These are phyloP conservation scores for Teunomyces pallodes DNA, from an alignment of 805 yeast species.

Conservation along the genomic window DNA sequence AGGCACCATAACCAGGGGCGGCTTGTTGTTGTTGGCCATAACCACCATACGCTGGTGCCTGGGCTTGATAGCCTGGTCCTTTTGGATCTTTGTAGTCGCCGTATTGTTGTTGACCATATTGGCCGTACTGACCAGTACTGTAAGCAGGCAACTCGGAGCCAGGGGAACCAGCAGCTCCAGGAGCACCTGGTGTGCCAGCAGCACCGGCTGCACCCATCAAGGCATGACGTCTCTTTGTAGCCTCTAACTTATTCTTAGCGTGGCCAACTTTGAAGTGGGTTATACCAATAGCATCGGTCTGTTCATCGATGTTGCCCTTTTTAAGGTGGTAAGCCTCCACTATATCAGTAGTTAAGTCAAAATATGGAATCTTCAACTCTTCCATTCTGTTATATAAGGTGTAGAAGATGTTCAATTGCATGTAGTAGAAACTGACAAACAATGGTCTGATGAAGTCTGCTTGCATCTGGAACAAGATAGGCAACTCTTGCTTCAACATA, in stretches of 20 bases:
- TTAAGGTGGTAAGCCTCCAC: constrained; percentile 74
- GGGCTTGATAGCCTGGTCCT: constrained; percentile 13
- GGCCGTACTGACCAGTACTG: constrained; percentile 16
- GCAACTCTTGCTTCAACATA: constrained; percentile 87
- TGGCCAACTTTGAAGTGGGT: constrained; percentile 89
- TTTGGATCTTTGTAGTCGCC: constrained; percentile 21
- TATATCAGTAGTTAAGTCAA: constrained; percentile 81
- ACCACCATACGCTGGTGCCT: constrained; percentile 12
- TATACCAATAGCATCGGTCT: constrained; percentile 82
- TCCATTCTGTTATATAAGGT: constrained; percentile 89
- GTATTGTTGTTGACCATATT: constrained; percentile 16
- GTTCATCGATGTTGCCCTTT: constrained; percentile 89
- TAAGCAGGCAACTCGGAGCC: constrained; percentile 14
- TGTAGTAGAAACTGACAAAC: constrained; percentile 90
- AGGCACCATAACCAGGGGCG: constrained; percentile 14
- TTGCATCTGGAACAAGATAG: constrained; percentile 82
- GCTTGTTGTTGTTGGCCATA: constrained; percentile 13
- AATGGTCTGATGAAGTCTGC: constrained; percentile 90
- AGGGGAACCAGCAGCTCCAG: constrained; percentile 11
- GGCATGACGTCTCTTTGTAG: constrained; percentile 74
- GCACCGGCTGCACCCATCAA: constrained; percentile 28
- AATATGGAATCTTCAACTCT: constrained; percentile 95
- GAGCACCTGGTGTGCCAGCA: constrained; percentile 17
- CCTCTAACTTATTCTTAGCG: constrained; percentile 79
- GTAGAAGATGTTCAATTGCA: constrained; percentile 97